Base-by-base conservation (phyloP, 805 yeast genomes). In the Pichia sporocuriosa region DNA sequence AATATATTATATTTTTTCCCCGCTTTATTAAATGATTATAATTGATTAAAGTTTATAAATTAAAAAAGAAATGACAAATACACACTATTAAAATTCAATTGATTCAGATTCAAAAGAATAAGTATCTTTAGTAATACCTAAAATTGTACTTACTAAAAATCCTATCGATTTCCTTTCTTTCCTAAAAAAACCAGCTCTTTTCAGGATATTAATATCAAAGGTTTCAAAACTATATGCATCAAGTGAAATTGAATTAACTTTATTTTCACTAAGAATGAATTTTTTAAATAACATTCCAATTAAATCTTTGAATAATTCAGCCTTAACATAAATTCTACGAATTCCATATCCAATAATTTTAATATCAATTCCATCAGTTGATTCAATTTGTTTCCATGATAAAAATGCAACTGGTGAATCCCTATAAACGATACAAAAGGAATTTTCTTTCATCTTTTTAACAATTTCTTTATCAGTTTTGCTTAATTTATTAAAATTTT, bases 361-460 rank as follows among this genome's bases (percentile, higher is more conserved):
- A 47, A 73, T 69, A 1, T 25, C 25, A 15, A 39, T 35, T 10
- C 22, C n/a, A 37, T 22, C 67, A 8, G 68, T 56, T 10, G 35
- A 48, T 12, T 39, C 44, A 9, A 28, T 39, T 33, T 67, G 68
- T 34, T 72, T 64, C 10, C 66, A 44, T 0, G 80, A 69, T 24
- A 73, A 65, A 28, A 79, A 65, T 0, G 88, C 87, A 55, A 84
- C 78, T 15, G 93, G 89, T 1, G 79, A 66, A n/a, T 73, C 74
- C 54, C 89, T 73, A 62, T 83, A 84, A 15, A 73, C 56, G 22
- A 82, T 68, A 30, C 80, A 54, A 38, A 72, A 73, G 1, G 86
- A 67, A 49, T 79, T 73, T 13, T 68, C 51, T 51, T 65, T 49
- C 61, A 68, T 43, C 44, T 56, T 37, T 39, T 46, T 43, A n/a